Evolutionary conservation across 208 protist genomes (phyloP).

Genomic region (Wallacemonas sp.): DNA sequence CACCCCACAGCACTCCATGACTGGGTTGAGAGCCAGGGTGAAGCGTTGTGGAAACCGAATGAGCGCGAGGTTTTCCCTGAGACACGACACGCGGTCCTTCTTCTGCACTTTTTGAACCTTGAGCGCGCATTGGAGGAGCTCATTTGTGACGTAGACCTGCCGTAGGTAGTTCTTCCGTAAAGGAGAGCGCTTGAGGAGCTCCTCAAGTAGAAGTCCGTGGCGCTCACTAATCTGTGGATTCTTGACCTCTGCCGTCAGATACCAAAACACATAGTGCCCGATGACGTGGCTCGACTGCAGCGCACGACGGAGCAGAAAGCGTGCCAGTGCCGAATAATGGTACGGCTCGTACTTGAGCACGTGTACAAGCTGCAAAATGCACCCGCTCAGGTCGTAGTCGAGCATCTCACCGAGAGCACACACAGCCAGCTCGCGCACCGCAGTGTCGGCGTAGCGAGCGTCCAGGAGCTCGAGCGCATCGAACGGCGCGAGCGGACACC

Average conservation of each 20-base stretch:
- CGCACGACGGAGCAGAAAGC: constrained; percentile 73
- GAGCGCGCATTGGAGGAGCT: constrained; percentile 63
- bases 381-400: constrained; percentile 73
- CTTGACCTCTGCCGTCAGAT: constrained; percentile 87
- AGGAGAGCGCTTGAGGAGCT: constrained; percentile 70
- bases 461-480: constrained; percentile 85
- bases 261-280: constrained; percentile 88
- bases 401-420: constrained; percentile 54
- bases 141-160: constrained; percentile 62
- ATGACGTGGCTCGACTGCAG: constrained; percentile 74
- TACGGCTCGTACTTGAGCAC: constrained; percentile 89
- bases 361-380: constrained; percentile 86
- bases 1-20: constrained; percentile 72
- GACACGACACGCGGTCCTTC: constrained; percentile 48
- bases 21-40: constrained; percentile 65
- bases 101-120: constrained; percentile 50
- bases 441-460: constrained; percentile 59
- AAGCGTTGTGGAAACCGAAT: constrained; percentile 64
- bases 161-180: constrained; percentile 48
- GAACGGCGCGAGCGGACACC: constrained; percentile 52
- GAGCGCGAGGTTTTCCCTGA: constrained; percentile 46
- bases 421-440: constrained; percentile 76
- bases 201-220: constrained; percentile 82
- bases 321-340: constrained; percentile 70
- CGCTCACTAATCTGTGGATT: constrained; percentile 69